Evolutionary conservation across 1,284 basidiomycete species (phyloP).

Genomic region (Phlebopus sp.): DNA sequence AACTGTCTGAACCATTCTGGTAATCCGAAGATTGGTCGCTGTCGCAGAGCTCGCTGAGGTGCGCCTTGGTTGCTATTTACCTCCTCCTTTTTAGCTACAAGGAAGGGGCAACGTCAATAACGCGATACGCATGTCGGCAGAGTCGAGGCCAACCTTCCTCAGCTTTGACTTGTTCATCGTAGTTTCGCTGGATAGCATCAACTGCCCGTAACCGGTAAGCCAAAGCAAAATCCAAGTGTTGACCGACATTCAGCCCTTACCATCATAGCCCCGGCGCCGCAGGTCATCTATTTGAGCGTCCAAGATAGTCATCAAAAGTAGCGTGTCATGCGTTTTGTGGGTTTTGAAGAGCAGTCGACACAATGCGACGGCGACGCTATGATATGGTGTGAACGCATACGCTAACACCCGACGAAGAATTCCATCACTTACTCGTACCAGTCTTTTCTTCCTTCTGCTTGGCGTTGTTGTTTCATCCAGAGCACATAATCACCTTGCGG

Average conservation of each 20-base stretch:
- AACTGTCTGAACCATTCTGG: not conserved
- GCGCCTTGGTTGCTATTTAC: not conserved
- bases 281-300: slow-evolving; percentile 10
- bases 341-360: slow-evolving; percentile 21
- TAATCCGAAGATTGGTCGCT: not conserved
- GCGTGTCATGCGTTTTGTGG: slow-evolving; percentile 18
- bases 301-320: slow-evolving; percentile 16
- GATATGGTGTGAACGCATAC: slow-evolving; percentile 1
- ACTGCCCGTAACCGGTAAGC: not conserved
- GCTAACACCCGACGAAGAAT: not conserved
- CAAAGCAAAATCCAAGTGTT: not conserved
- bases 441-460: not conserved
- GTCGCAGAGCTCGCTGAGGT: not conserved
- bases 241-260: not conserved
- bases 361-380: slow-evolving; percentile 19
- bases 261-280: slow-evolving; percentile 13
- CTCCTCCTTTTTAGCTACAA: not conserved
- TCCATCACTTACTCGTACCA: slow-evolving; percentile 13
- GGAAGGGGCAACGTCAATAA: not conserved
- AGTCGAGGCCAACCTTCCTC: not conserved
- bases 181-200: not conserved
- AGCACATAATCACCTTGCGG: slow-evolving; percentile 4
- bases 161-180: not conserved
- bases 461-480: slow-evolving; percentile 6
- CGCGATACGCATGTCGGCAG: not conserved